phyloP scores from a whole-genome alignment of 441 rosid species.

The Corymbia citriodora region DNA sequence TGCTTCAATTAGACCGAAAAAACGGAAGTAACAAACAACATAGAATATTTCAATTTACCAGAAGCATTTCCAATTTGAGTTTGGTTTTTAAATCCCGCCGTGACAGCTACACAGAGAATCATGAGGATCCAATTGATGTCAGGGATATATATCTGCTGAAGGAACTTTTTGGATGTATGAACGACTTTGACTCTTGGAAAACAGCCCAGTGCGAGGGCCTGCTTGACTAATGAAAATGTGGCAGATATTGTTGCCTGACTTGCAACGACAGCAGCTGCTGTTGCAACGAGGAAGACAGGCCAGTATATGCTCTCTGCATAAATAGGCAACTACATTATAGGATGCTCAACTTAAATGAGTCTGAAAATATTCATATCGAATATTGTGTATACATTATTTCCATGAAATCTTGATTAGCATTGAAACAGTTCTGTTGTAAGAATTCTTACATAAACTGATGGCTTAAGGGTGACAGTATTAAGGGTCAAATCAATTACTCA shows the following conservation, averaged over 20 bases:
- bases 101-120: constrained; percentile 85
- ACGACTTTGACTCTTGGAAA: constrained; percentile 92
- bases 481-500: background rate
- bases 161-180: constrained; percentile 80
- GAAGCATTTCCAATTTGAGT: constrained; percentile 95
- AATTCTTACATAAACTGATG: background rate
- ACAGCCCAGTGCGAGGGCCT: constrained; percentile 84
- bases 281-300: constrained; percentile 84
- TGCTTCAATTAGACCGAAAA: background rate
- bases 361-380: background rate
- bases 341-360: background rate
- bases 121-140: constrained; percentile 96
- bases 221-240: constrained; percentile 90
- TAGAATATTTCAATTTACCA: constrained; percentile 27
- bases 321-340: background rate
- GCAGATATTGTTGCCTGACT: constrained; percentile 97
- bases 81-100: constrained; percentile 87
- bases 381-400: background rate
- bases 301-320: constrained; percentile 68
- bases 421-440: background rate
- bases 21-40: background rate
- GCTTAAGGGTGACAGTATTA: background rate
- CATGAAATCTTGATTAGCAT: background rate
- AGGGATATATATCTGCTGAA: constrained; percentile 80
- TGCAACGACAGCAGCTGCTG: constrained; percentile 90